Evolutionary conservation across 768 basidiomycete genomes (phyloP), one percentile per base, ranked within the genome.

Genomic region (Termitomyces sp.): DNA sequence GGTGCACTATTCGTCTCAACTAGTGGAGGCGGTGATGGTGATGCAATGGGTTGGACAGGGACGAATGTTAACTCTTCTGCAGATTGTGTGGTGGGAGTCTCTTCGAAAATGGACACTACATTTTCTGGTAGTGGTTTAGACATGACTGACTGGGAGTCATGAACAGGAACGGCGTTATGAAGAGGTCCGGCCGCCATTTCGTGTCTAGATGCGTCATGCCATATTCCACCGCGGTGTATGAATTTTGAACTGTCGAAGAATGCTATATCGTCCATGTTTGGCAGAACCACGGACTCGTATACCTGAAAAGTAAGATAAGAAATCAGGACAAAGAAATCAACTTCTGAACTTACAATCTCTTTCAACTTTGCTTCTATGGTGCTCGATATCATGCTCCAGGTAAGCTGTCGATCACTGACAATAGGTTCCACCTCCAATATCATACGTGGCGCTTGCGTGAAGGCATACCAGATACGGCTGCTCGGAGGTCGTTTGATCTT

Each of bases 191-290:
- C 51, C 54, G 36, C 67, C 58, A 49, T 74, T 69, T 53, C 77
- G 27, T 62, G 71, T 29, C 86, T 77, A 3, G 73, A 78, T 7
- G 94, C 88, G 59, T 94, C 91, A 7, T 83, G 77, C 82, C 89
- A 98, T 59, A 99, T 89, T 7, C 95, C 96, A 42, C 95, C 96
- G 35, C 96, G 85, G 54, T 81, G 85, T 48, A 65, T 62, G 62
- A 81, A 86, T 2, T 66, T 62, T 3, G 64, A 64, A 33, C 89
- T 95, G 68, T 97, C 89, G 67, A 96, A 98, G 79, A 94, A 98
- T 12, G 94, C 79, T 56, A 98, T 89, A 64, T 99, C 97, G 68
- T 99, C 97, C 94, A 98, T 97, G 71, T 97, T 92, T 5, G 97
- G 97, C 67, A 95, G 73, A 18, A 99, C 97, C 18, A 98, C 82